phyloP scores from a whole-genome alignment of 1,139 yeast genomes.

The Arxiozyma telluris region DNA sequence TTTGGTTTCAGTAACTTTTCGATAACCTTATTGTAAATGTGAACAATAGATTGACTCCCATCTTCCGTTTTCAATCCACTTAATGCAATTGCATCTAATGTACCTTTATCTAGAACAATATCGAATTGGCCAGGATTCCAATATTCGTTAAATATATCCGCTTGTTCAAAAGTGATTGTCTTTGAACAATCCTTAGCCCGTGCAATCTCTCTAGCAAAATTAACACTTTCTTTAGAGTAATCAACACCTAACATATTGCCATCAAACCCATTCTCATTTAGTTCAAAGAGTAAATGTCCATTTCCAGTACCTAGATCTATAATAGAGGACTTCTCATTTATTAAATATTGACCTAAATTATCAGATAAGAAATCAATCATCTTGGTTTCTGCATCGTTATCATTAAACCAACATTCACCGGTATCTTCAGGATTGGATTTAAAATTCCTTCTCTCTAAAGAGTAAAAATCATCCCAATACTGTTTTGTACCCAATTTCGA shows the following conservation, averaged over 20 bases:
- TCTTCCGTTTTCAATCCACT: constrained; percentile 44
- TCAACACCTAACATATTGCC: constrained; percentile 65
- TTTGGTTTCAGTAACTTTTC: constrained; percentile 43
- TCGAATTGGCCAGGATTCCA: constrained; percentile 45
- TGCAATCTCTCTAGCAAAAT: constrained; percentile 58
- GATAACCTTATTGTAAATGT: constrained; percentile 58
- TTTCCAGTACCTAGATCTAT: constrained; percentile 93
- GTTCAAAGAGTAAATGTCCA: constrained; percentile 73
- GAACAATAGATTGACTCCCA: constrained; percentile 31
- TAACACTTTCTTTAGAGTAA: constrained; percentile 70
- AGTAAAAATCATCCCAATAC: constrained; percentile 87
- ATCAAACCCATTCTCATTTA: constrained; percentile 50
- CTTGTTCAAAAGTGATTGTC: constrained; percentile 35
- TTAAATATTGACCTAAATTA: constrained; percentile 30
- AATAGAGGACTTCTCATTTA: constrained; percentile 34
- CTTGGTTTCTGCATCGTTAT: constrained; percentile 78
- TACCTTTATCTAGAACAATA: constrained; percentile 82
- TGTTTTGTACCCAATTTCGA: constrained; percentile 73
- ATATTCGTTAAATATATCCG: constrained; percentile 35
- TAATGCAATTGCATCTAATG: constrained; percentile 91
- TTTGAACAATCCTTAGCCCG: constrained; percentile 32
- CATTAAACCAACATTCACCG: constrained; percentile 96
- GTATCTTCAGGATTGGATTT: constrained; percentile 66
- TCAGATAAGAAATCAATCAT: constrained; percentile 59
- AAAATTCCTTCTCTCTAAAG: constrained; percentile 62